Base-by-base conservation (phyloP, 495 filamentous ascomycete genomes). In the Penicillium desertorum region DNA sequence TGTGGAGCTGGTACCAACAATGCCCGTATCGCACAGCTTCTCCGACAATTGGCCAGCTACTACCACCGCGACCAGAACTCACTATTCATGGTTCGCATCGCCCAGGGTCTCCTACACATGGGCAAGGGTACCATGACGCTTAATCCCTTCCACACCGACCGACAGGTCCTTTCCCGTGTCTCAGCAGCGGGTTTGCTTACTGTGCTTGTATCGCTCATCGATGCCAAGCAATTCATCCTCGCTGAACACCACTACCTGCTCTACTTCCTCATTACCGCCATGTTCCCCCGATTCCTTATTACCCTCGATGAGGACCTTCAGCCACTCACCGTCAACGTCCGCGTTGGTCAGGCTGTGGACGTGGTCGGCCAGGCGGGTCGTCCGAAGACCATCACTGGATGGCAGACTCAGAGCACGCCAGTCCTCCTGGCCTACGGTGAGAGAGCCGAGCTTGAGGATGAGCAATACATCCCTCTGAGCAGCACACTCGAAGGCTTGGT, bases 351-450 rank as follows among this genome's bases (percentile, higher is more conserved):
- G 73, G 94, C 94, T 45, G 94, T 99, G 32, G 94, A 99, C 73
- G 92, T 98, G 48, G 94, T 99, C 39, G 94, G 94, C 45, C 94
- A 98, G 73, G 94, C 95, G 1, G 94, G 94, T 57, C 81, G 92
- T 60, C 94, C 94, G 47, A 99, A 97, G 86, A 97, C 95, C 4
- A 99, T 99, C 62, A 99, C 94, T 16, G 94, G 94, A 39, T 99
- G 94, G 94, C 94, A 99, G 77, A 99, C 94, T 58, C 94, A 99
- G 76, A 97, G 90, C 76, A 98, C 94, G 19, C 94, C 94, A 4
- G 94, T 99, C 49, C 78, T 99, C 54, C 77, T 99, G 67, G 85
- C 90, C 9, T 85, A 96, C 71, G 95, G 94, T 14, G 94, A 99
- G 80, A 80, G 94, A 64, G 94, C 94, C 42, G 94, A 99, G 78